Percentiles rank a stretch among this genome's conserved stretches.
Evolutionary conservation across 2,329 filamentous ascomycete species (phyloP).

Genomic region (Exophiala sp.): DNA sequence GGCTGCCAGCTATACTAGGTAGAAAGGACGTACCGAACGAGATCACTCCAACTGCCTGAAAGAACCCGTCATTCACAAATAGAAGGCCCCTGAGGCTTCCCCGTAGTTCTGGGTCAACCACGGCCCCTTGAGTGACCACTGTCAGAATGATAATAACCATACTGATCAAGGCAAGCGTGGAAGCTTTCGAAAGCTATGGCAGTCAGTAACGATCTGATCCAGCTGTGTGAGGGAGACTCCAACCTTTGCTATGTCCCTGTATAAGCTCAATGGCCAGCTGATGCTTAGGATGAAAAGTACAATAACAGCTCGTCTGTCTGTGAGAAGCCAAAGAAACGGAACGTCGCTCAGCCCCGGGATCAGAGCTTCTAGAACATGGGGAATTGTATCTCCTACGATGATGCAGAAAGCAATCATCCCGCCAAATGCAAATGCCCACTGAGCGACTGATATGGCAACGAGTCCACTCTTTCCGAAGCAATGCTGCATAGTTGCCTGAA

Average conservation of each 20-base stretch:
- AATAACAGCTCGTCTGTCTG: constrained; percentile 76
- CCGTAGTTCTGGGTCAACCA: constrained; percentile 64
- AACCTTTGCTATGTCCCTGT: constrained; percentile 95
- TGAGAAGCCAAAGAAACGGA: constrained; percentile 74
- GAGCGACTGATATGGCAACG: constrained; percentile 82
- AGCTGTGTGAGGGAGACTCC: constrained; percentile 27
- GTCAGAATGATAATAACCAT: constrained; percentile 88
- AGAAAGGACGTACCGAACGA: constrained; percentile 67
- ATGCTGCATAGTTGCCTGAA: constrained; percentile 91
- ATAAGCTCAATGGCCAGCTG: constrained; percentile 86
- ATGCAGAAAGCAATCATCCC: constrained; percentile 98
- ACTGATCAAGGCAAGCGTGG: constrained; percentile 82
- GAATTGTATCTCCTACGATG: constrained; percentile 94
- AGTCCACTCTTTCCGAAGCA: constrained; percentile 87
- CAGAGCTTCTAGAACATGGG: constrained; percentile 74
- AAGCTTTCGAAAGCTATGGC: constrained; percentile 82
- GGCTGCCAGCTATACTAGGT: background rate
- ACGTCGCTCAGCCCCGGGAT: constrained; percentile 69
- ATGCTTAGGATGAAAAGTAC: constrained; percentile 78
- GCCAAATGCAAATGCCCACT: constrained; percentile 98
- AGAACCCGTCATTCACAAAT: constrained; percentile 78
- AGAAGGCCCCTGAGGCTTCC: constrained; percentile 67
- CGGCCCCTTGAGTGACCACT: constrained; percentile 74
- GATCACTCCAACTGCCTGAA: constrained; percentile 95
- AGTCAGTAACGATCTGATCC: constrained; percentile 32